Conservation (phyloP, 441 rosid genomes). For the Populus hybrid region DNA sequence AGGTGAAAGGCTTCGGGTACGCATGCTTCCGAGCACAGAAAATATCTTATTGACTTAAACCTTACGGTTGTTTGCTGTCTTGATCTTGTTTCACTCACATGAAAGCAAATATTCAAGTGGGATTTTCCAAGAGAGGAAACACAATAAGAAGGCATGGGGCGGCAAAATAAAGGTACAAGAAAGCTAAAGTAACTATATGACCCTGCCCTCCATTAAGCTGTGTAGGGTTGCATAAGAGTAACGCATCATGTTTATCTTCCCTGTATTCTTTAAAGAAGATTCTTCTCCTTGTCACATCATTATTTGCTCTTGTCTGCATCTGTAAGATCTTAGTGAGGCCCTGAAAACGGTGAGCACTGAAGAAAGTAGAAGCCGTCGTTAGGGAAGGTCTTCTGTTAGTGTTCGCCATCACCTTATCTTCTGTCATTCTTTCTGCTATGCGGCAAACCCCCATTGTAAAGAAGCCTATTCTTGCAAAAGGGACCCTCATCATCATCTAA, state of each 20-base stretch:
- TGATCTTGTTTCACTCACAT: constrained; percentile 13
- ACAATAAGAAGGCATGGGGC: neutral
- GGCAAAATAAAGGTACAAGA: constrained; percentile 2
- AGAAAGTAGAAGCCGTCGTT: neutral
- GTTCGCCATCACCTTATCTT: constrained; percentile 9
- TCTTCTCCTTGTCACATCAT: constrained; percentile 29
- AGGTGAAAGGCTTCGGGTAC: constrained; percentile 17
- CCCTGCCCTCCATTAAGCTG: constrained; percentile 22
- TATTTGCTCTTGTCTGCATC: constrained; percentile 30
- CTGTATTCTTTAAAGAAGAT: constrained; percentile 21
- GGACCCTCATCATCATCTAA: constrained; percentile 2
- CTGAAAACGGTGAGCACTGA: neutral
- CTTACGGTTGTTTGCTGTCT: constrained; percentile 2
- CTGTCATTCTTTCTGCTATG: constrained; percentile 1
- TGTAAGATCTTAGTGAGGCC: constrained; percentile 1
- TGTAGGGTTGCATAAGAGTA: constrained; percentile 8
- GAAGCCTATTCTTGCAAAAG: constrained; percentile 4
- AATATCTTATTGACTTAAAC: constrained; percentile 10
- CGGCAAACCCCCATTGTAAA: neutral
- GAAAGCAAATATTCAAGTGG: constrained; percentile 5
- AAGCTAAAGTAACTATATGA: constrained; percentile 8
- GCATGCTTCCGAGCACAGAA: constrained; percentile 12
- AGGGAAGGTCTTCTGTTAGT: constrained; percentile 13
- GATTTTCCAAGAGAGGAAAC: constrained; percentile 15
- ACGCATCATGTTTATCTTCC: constrained; percentile 17